phyloP scores from a whole-genome alignment of 768 basidiomycete species.

The Lentinula sp. region DNA sequence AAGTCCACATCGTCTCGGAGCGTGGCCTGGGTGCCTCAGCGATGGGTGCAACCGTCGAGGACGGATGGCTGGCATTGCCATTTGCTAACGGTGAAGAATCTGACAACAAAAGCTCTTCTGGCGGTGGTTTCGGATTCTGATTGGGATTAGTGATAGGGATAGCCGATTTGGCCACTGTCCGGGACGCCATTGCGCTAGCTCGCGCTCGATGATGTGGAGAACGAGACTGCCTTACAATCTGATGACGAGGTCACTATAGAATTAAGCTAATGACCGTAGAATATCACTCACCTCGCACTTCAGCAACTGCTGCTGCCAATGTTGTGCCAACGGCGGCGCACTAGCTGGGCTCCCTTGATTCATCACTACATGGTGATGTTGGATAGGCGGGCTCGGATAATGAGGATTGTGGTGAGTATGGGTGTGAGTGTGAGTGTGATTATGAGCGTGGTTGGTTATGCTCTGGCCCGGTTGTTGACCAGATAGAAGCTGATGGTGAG shows the following conservation, averaged over 20 bases:
- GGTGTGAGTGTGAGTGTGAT: constrained; percentile 34
- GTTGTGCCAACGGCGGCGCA: constrained; percentile 39
- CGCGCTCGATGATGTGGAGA: constrained; percentile 93
- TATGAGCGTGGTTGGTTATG: constrained; percentile 39
- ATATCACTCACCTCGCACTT: constrained; percentile 73
- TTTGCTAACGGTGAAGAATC: constrained; percentile 12
- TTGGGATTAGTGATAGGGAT: constrained; percentile 93
- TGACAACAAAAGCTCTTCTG: constrained; percentile 19
- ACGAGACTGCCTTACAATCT: constrained; percentile 82
- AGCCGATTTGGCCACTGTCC: constrained; percentile 80
- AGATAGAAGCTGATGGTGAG: constrained; percentile 50
- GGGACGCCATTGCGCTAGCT: constrained; percentile 90
- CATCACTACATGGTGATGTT: constrained; percentile 58
- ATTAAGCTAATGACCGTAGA: constrained; percentile 11
- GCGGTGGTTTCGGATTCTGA: constrained; percentile 61
- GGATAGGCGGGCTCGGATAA: constrained; percentile 44
- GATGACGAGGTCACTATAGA: constrained; percentile 14
- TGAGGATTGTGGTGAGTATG: constrained; percentile 27
- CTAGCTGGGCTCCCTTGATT: constrained; percentile 55
- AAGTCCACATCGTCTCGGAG: constrained; percentile 78
- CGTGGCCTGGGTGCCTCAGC: constrained; percentile 62
- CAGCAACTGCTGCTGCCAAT: constrained; percentile 92
- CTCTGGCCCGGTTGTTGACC: neutral
- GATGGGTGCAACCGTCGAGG: constrained; percentile 71
- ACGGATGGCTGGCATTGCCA: constrained; percentile 44